Evolutionary conservation across 2,329 filamentous ascomycete genomes (phyloP).

Genomic region (Colletotrichum paranaense): DNA sequence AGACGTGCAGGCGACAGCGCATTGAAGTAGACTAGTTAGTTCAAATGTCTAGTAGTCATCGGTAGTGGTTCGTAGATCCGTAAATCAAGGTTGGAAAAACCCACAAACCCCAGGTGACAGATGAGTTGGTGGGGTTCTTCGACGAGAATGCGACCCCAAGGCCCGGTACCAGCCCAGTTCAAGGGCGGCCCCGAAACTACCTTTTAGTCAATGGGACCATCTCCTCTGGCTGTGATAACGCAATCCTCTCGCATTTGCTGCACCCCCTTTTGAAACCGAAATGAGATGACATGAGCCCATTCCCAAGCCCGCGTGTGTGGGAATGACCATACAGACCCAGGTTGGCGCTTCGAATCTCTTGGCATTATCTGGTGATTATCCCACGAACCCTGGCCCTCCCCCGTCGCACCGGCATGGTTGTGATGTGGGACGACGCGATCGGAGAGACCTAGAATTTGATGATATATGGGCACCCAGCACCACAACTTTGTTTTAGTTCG

Average conservation of each 20-base stretch:
- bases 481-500: background rate
- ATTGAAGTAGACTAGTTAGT: background rate
- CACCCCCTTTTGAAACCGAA: slow-evolving; percentile 26
- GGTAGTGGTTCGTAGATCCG: slow-evolving; percentile 21
- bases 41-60: background rate
- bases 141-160: background rate
- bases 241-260: background rate
- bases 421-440: background rate
- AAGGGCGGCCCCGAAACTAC: slow-evolving; percentile 20
- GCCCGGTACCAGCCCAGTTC: slow-evolving; percentile 20
- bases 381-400: background rate
- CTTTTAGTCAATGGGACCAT: slow-evolving; percentile 14
- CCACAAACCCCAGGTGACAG: background rate
- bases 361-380: background rate
- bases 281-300: slow-evolving; percentile 35
- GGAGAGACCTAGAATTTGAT: background rate
- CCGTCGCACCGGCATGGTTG: background rate
- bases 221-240: background rate
- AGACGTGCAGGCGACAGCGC: background rate
- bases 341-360: slow-evolving; percentile 25
- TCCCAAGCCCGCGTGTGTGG: slow-evolving; percentile 27
- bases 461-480: slow-evolving; percentile 4
- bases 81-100: slow-evolving; percentile 12
- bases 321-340: slow-evolving; percentile 19
- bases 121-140: background rate